These are phyloP conservation scores for Schizophyllum amplum DNA, from an alignment of 1,284 basidiomycete genomes.

Conservation along the genomic window DNA sequence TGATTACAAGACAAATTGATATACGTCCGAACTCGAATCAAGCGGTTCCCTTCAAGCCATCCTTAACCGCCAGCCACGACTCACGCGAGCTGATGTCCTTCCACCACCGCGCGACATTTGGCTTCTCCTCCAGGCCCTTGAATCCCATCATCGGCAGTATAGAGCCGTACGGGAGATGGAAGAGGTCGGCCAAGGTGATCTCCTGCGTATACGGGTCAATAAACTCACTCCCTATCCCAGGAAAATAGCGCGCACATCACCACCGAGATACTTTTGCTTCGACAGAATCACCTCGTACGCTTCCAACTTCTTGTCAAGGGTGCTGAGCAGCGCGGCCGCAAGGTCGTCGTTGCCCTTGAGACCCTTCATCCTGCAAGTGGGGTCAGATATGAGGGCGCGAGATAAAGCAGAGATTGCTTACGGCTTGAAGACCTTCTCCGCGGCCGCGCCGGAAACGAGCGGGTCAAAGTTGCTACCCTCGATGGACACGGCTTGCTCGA, in stretches of 20 bases:
- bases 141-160: conserved; percentile 21
- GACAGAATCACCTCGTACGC: conserved; percentile 44
- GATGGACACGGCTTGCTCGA: conserved; percentile 23
- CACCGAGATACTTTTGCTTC: conserved; percentile 44
- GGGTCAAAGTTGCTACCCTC: conserved; percentile 36
- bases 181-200: conserved; percentile 48
- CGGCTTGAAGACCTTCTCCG: conserved; percentile 24
- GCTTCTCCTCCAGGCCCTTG: conserved; percentile 24
- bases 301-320: conserved; percentile 31
- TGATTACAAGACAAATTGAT: too few species aligned
- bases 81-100: conserved; percentile 27
- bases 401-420: conserved; percentile 3
- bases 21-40: conserved; percentile 2
- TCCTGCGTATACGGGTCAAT: conserved; percentile 19
- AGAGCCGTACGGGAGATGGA: conserved; percentile 41
- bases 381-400: conserved; percentile 4
- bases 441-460: conserved; percentile 21
- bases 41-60: conserved; percentile 19
- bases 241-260: conserved; percentile 28
- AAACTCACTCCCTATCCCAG: neutral
- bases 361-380: neutral
- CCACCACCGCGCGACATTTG: conserved; percentile 35
- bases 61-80: conserved; percentile 31
- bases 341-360: conserved; percentile 18
- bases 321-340: conserved; percentile 25